Base-by-base conservation (phyloP, 805 yeast genomes). In the Blastobotrys robertii region DNA sequence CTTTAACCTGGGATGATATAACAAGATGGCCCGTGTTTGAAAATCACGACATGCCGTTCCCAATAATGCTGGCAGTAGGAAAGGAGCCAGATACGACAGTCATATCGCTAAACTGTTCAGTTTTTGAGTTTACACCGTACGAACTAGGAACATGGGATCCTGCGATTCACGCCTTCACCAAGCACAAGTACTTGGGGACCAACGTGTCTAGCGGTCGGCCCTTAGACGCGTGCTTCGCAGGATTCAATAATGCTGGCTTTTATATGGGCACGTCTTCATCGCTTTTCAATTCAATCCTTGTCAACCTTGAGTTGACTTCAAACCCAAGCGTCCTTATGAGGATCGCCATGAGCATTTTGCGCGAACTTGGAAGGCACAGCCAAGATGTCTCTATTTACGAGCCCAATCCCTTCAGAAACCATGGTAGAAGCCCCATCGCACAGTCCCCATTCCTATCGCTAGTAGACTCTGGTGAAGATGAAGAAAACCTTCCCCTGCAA, bases 141-240 rank as follows among this genome's bases (percentile, higher is more conserved):
- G 84, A 81, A 57, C 63, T 86, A 55, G 96, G 96, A 10, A 79
- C 94, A 3, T 86, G 94, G 94, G 96, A 87, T 57, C 82, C 85
- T 10, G 67, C 81, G 1, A 62, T 84, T 43, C 67, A 72, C 44
- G 65, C 81, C 2, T 86, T 87, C 60, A 68, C 79, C 9, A 79
- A 81, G 46, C 62, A 76, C 37, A 72, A 77, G 59, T 85, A 81
- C 56, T 59, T 84, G 39, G 95, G 95, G 8, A 70, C 94, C 1
- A 60, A 70, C 15, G 71, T 81, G 30, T 54, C 68, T 19, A 68
- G 76, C 47, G 95, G 95, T 33, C 13, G 22, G 5, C 14, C 15
- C 22, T 53, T 54, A 3, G 53, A 58, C 12, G 55, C 59, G 8
- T 87, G 95, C 63, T 63, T 74, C 45, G 72, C 65, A 2, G 88